A percentile compares a stretch with the other conserved stretches of the same genome.
These are phyloP conservation scores for Kluyveromyces sp. DNA, from an alignment of 1,139 yeast genomes.

Conservation along the genomic window DNA sequence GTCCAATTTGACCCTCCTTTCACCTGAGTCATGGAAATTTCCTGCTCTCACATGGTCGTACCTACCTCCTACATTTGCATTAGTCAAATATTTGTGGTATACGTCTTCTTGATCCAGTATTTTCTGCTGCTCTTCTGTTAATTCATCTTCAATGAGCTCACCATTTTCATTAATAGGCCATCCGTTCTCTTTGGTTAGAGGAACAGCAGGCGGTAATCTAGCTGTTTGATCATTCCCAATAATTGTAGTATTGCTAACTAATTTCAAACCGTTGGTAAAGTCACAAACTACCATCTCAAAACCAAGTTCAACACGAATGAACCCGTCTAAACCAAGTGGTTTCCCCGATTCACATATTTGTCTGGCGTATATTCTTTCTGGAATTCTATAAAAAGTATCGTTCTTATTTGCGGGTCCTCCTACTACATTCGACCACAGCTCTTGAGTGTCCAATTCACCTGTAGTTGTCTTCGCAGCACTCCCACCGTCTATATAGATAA, in stretches of 20 bases:
- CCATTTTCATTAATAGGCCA: conserved; percentile 21
- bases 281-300: conserved; percentile 50
- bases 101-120: conserved; percentile 17
- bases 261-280: conserved; percentile 36
- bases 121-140: conserved; percentile 16
- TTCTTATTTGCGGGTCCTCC: conserved; percentile 10
- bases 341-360: conserved; percentile 46
- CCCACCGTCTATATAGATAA: conserved; percentile 49
- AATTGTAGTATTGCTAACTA: conserved; percentile 39
- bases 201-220: conserved; percentile 31
- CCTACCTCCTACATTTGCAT: conserved; percentile 28
- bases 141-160: conserved; percentile 13
- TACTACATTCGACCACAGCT: conserved; percentile 31
- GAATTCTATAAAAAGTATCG: conserved; percentile 19
- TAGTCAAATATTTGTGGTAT: conserved; percentile 25
- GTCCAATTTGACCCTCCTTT: conserved; percentile 40
- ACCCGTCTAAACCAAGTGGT: conserved; percentile 44
- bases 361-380: conserved; percentile 39
- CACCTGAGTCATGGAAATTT: conserved; percentile 37
- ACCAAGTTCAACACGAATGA: conserved; percentile 46
- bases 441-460: conserved; percentile 57
- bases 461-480: conserved; percentile 45
- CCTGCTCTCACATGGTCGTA: conserved; percentile 42
- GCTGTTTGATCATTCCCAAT: conserved; percentile 32
- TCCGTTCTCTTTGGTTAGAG: conserved; percentile 21